Base-by-base conservation (phyloP, 2,329 filamentous ascomycete species). In the Ceratocystis harringtonii region DNA sequence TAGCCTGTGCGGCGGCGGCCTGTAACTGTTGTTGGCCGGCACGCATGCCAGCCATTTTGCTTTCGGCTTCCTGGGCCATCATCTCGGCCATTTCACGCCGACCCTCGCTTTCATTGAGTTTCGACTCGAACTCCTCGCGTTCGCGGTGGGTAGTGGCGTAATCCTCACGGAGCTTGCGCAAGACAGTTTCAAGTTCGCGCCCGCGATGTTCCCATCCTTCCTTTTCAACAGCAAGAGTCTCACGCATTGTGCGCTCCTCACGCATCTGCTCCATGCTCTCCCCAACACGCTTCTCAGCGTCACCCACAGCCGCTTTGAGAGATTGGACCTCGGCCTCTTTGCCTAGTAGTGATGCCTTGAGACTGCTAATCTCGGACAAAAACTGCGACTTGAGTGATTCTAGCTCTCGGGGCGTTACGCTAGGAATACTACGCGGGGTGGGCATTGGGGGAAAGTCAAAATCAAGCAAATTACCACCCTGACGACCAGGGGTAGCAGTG, bases 321-420 rank as follows among this genome's bases (percentile, higher is more conserved):
- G 88, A 92, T 62, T 86, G 81, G 44, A 94, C 90, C 74, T 97
- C 92, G 5, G 92, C 92, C 73, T 97, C 92, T 72, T 94, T 95
- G 61, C 94, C 94, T 71, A 87, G 92, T 8, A 99, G 79, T 8
- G 90, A 92, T 2, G 94, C 94, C 72, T 90, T 94, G 19, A 99
- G 82, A n/a, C 89, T 90, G 68, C 90, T 95, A 67, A 99, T 95
- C 73, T 97, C 90, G 0, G 92, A 95, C 63, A 95, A 81, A 71
- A 95, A 95, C 28, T 83, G 83, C 0, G 92, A 96, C 74, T 97
- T 97, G 68, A 97, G 80, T 15, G 88, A 89, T 73, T 99, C 94
- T 1, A 97, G 80, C 76, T 99, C 94, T 43, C 94, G 85, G 1
- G 94, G 89, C 1, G 92, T 96, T 70, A 97, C 88, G 7, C 87